Percentiles rank a stretch among this genome's conserved stretches.
phyloP scores from a whole-genome alignment of 306 rosid species.

The Acacia melanoxylon region DNA sequence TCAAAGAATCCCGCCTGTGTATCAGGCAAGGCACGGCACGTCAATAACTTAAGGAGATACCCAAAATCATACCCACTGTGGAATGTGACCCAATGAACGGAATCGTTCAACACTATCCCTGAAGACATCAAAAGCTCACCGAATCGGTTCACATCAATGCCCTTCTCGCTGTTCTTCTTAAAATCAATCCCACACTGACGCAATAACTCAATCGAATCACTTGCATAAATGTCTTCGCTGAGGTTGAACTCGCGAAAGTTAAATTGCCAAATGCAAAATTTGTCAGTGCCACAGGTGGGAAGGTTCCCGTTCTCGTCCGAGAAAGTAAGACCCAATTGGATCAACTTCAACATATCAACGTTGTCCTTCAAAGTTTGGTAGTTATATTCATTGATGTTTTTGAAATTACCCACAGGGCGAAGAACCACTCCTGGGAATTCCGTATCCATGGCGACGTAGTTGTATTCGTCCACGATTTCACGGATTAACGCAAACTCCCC shows the following conservation, averaged over 20 bases:
- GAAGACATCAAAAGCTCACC: constrained; percentile 75
- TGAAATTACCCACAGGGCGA: constrained; percentile 62
- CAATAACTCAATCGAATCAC: constrained; percentile 65
- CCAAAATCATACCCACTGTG: constrained; percentile 77
- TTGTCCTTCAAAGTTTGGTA: constrained; percentile 65
- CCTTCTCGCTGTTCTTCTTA: constrained; percentile 64
- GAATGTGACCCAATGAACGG: constrained; percentile 61
- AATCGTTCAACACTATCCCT: constrained; percentile 55
- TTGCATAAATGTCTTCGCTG: constrained; percentile 56
- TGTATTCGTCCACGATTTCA: constrained; percentile 46
- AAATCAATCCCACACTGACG: constrained; percentile 77
- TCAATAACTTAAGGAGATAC: constrained; percentile 64
- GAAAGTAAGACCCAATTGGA: constrained; percentile 71
- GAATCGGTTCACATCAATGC: constrained; percentile 61
- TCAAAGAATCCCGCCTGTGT: constrained; percentile 54
- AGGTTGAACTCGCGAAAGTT: constrained; percentile 69
- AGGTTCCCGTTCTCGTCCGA: constrained; percentile 60
- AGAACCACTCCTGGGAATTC: constrained; percentile 77
- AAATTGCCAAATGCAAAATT: constrained; percentile 62
- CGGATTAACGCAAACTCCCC: constrained; percentile 59
- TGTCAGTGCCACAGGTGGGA: constrained; percentile 59
- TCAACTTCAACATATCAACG: constrained; percentile 68
- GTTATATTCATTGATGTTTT: constrained; percentile 60
- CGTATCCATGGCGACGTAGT: constrained; percentile 65
- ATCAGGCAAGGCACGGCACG: constrained; percentile 55